Percentiles rank a stretch among this genome's conserved stretches.
These are phyloP conservation scores for Xylaria flabelliformis DNA, from an alignment of 495 filamentous ascomycete genomes.

Conservation along the genomic window DNA sequence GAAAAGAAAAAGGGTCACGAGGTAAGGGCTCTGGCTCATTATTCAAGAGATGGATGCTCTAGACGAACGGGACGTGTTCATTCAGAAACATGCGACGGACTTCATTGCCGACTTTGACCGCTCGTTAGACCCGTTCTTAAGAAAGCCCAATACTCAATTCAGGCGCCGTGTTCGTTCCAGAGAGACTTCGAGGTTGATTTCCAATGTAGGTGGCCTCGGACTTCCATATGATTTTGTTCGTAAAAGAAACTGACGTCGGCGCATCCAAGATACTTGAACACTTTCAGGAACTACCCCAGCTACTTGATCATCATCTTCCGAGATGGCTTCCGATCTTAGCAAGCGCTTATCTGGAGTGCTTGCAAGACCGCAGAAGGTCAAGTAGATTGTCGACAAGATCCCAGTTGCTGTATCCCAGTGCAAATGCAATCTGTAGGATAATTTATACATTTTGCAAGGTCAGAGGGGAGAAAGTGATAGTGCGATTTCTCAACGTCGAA, in stretches of 20 bases:
- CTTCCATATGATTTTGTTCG: background rate
- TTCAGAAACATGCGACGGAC: slow-evolving; percentile 73
- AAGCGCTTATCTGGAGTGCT: slow-evolving; percentile 73
- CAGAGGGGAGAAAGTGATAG: slow-evolving; percentile 89
- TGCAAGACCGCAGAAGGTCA: slow-evolving; percentile 53
- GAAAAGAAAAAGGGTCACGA: background rate
- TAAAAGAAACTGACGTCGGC: background rate
- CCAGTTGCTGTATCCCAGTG: slow-evolving; percentile 61
- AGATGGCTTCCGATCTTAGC: slow-evolving; percentile 74
- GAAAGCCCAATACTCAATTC: slow-evolving; percentile 48
- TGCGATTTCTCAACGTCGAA: slow-evolving; percentile 87
- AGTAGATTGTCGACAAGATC: slow-evolving; percentile 42
- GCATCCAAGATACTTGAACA: slow-evolving; percentile 70
- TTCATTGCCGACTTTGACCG: slow-evolving; percentile 69
- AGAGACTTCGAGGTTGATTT: slow-evolving; percentile 53
- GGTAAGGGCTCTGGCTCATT: background rate
- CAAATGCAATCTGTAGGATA: slow-evolving; percentile 74
- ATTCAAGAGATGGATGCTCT: slow-evolving; percentile 50
- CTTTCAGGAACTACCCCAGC: slow-evolving; percentile 94
- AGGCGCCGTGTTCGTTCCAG: slow-evolving; percentile 51
- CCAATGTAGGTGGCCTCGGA: slow-evolving; percentile 44
- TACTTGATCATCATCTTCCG: slow-evolving; percentile 88
- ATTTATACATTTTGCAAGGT: slow-evolving; percentile 95
- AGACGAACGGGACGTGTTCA: slow-evolving; percentile 71
- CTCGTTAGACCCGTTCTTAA: slow-evolving; percentile 60